Percentiles rank a stretch among this genome's conserved stretches.
These are phyloP conservation scores for Phytophthora pistaciae DNA, from an alignment of 352 stramenopile genomes.

Conservation along the genomic window DNA sequence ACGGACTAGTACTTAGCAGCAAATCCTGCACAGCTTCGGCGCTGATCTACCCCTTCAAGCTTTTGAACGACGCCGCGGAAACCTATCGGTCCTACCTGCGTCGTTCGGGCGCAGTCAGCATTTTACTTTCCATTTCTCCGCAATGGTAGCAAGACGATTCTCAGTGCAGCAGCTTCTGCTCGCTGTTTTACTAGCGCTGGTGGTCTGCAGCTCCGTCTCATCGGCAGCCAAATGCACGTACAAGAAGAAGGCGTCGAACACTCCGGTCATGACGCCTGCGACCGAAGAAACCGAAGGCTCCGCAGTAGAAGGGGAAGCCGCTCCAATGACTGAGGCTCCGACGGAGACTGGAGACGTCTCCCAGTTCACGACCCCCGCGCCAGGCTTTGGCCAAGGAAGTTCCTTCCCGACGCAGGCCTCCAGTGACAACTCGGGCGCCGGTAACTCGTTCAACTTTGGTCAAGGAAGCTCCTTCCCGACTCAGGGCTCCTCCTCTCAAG, in stretches of 20 bases:
- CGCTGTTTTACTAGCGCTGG: neutral
- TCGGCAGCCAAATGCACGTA: constrained; percentile 1
- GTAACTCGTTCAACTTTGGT: neutral
- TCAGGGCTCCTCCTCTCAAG: neutral
- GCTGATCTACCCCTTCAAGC: neutral
- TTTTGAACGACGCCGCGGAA: neutral
- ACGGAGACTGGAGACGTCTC: neutral
- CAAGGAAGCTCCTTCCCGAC: neutral
- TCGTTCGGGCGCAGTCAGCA: neutral
- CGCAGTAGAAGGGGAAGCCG: neutral
- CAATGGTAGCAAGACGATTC: neutral
- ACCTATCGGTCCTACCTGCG: neutral
- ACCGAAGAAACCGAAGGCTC: neutral
- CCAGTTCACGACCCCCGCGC: neutral
- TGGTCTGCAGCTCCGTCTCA: neutral
- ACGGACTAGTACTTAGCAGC: neutral
- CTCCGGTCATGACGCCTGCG: neutral
- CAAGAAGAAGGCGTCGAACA: neutral
- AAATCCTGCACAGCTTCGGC: constrained; percentile 1
- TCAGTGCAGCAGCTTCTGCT: neutral
- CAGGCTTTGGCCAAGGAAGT: neutral
- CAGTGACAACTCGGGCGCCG: too few species aligned
- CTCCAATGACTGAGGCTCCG: neutral
- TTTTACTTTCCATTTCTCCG: constrained; percentile 1
- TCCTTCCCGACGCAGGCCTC: neutral